A percentile compares a stretch with the other conserved stretches of the same genome.
Evolutionary conservation across 225 moss, liverwort and hornwort species (phyloP).

Genomic region (Sphagnum contortum): DNA sequence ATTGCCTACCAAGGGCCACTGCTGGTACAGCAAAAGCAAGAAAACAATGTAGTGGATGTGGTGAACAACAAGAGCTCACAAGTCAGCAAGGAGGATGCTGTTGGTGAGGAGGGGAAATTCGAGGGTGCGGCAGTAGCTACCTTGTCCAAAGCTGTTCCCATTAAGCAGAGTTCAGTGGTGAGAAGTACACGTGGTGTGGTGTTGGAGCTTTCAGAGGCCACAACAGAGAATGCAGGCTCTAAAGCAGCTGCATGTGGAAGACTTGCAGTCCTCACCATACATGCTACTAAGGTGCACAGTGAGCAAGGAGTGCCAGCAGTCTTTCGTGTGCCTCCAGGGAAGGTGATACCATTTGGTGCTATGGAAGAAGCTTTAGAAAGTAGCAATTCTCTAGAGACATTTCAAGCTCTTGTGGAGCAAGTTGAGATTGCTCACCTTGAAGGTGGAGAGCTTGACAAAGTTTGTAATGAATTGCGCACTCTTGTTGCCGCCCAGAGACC

Average conservation of each 20-base stretch:
- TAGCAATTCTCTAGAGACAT: slow-evolving; percentile 27
- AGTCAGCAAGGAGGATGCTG: slow-evolving; percentile 10
- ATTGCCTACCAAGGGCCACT: slow-evolving; percentile 16
- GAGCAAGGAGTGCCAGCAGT: slow-evolving; percentile 54
- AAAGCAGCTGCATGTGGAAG: slow-evolving; percentile 84
- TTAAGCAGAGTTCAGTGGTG: slow-evolving; percentile 44
- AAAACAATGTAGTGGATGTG: slow-evolving; percentile 14
- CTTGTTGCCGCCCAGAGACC: slow-evolving; percentile 58
- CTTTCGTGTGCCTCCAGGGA: slow-evolving; percentile 67
- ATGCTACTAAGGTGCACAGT: slow-evolving; percentile 31
- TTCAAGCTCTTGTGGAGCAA: slow-evolving; percentile 46
- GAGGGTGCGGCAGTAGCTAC: slow-evolving; percentile 8
- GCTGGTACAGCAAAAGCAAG: slow-evolving; percentile 12
- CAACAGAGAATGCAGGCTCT: slow-evolving; percentile 64
- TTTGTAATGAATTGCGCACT: slow-evolving; percentile 65
- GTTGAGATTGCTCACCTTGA: slow-evolving; percentile 65
- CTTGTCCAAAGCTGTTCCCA: slow-evolving; percentile 16
- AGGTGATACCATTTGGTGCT: slow-evolving; percentile 86
- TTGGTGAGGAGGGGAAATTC: slow-evolving; percentile 7
- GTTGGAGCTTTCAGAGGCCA: slow-evolving; percentile 55
- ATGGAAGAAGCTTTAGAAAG: slow-evolving; percentile 78
- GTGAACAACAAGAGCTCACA: neutral
- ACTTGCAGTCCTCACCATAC: slow-evolving; percentile 43
- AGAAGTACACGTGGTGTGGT: slow-evolving; percentile 48
- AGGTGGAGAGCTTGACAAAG: slow-evolving; percentile 64